These are phyloP conservation scores for Aspergillus funiculosus DNA, from an alignment of 495 filamentous ascomycete species.

Conservation along the genomic window DNA sequence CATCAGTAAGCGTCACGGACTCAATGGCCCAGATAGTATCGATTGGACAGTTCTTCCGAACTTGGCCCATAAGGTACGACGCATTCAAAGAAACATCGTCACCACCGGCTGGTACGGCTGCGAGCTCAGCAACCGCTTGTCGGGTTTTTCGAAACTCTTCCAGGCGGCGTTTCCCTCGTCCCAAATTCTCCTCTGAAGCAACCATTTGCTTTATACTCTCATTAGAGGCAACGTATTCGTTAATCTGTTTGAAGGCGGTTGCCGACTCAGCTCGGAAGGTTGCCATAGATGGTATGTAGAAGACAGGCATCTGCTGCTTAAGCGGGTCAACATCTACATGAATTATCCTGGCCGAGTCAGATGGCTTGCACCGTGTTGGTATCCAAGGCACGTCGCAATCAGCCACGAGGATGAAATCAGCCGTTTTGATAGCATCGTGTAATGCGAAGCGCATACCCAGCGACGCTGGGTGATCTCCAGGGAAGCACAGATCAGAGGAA, in stretches of 20 bases:
- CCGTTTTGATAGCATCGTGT: slow-evolving; percentile 65
- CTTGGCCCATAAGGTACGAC: slow-evolving; percentile 59
- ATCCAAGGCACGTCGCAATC: slow-evolving; percentile 83
- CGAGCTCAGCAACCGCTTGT: slow-evolving; percentile 50
- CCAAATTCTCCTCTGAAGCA: slow-evolving; percentile 37
- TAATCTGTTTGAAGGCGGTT: slow-evolving; percentile 67
- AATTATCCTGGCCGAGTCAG: slow-evolving; percentile 56
- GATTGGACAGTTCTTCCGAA: slow-evolving; percentile 59
- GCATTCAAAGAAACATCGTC: slow-evolving; percentile 62
- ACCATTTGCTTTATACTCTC: slow-evolving; percentile 40
- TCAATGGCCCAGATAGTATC: slow-evolving; percentile 85
- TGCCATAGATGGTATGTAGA: slow-evolving; percentile 67
- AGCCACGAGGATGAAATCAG: slow-evolving; percentile 79
- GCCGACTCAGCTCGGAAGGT: slow-evolving; percentile 72
- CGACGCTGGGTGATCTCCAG: slow-evolving; percentile 67
- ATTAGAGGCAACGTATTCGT: slow-evolving; percentile 49
- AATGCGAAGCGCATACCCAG: slow-evolving; percentile 72
- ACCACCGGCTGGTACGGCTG: slow-evolving; percentile 45
- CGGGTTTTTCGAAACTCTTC: slow-evolving; percentile 56
- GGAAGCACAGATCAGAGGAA: slow-evolving; percentile 95
- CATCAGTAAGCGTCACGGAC: slow-evolving; percentile 75
- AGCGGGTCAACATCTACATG: slow-evolving; percentile 84
- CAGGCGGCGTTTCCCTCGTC: slow-evolving; percentile 52
- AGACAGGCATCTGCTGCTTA: slow-evolving; percentile 81
- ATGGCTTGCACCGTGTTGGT: slow-evolving; percentile 54